A percentile compares a stretch with the other conserved stretches of the same genome.
These are phyloP conservation scores for Infundibulicybe gibba DNA, from an alignment of 768 basidiomycete genomes.

Conservation along the genomic window DNA sequence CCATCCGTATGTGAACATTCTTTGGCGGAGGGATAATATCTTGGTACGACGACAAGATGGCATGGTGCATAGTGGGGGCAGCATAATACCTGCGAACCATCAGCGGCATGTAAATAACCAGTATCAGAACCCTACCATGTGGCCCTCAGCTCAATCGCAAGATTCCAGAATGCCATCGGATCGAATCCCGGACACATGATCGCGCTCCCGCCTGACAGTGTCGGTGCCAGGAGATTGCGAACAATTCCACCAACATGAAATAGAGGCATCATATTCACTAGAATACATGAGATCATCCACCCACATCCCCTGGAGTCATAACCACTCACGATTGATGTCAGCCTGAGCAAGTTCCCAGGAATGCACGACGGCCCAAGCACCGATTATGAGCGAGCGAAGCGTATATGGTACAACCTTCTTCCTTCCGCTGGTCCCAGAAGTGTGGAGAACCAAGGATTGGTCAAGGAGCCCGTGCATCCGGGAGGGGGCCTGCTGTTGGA, in stretches of 20 bases:
- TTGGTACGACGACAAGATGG: conserved; percentile 37
- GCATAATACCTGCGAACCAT: conserved; percentile 39
- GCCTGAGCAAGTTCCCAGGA: conserved; percentile 35
- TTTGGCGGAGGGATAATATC: conserved; percentile 22
- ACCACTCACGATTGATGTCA: conserved; percentile 43
- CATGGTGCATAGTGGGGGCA: conserved; percentile 47
- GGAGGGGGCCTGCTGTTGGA: conserved; percentile 14
- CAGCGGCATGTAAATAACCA: conserved; percentile 1
- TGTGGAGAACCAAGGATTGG: conserved; percentile 53
- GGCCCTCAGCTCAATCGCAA: conserved; percentile 29
- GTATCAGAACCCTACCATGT: conserved; percentile 41
- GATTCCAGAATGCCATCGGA: conserved; percentile 47
- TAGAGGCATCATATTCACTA: conserved; percentile 51
- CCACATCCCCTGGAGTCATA: neutral
- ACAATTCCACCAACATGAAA: conserved; percentile 63
- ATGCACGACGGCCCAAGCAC: conserved; percentile 37
- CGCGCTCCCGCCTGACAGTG: conserved; percentile 50
- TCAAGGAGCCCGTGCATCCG: conserved; percentile 35
- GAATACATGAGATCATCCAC: conserved; percentile 2
- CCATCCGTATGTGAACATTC: conserved; percentile 39
- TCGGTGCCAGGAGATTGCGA: conserved; percentile 53
- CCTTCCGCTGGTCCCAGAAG: conserved; percentile 55
- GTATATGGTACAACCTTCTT: conserved; percentile 48
- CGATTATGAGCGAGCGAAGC: conserved; percentile 37
- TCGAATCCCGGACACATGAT: conserved; percentile 56